These are phyloP conservation scores for Stevia rebaudiana DNA, from an alignment of 140 eudicot genomes.

Conservation along the genomic window DNA sequence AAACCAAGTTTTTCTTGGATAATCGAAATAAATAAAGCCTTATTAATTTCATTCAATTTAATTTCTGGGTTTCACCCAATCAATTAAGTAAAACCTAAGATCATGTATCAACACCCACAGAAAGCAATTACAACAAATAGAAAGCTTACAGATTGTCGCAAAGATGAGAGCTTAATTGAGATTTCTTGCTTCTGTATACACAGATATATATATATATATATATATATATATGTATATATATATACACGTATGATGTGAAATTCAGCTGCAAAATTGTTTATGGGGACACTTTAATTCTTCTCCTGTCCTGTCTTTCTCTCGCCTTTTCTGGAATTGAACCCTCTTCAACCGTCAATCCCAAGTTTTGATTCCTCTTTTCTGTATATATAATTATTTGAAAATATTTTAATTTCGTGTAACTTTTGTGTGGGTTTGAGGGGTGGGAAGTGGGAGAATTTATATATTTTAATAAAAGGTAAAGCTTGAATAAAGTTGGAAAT, in stretches of 20 bases:
- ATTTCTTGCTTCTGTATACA: constrained; percentile 5
- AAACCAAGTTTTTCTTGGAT: not conserved
- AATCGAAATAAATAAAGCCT: constrained; percentile 11
- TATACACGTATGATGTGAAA: constrained; percentile 2
- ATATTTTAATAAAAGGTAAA: constrained; percentile 4
- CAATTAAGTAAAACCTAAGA: constrained; percentile 13
- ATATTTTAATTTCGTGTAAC: not conserved
- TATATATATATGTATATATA: too few relatives aligned
- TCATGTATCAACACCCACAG: constrained; percentile 6
- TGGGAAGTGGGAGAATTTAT: constrained; percentile 13
- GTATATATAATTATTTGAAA: constrained; percentile 10
- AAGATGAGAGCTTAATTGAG: not conserved
- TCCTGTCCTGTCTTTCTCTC: not conserved
- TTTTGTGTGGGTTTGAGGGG: constrained; percentile 18
- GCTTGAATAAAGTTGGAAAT: constrained; percentile 15
- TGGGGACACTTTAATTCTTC: constrained; percentile 20
- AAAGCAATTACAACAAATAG: constrained; percentile 8
- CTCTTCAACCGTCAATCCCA: constrained; percentile 13
- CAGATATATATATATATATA: not conserved
- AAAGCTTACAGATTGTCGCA: constrained; percentile 29
- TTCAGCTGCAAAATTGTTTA: constrained; percentile 21
- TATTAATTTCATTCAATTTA: not conserved
- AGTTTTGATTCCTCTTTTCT: constrained; percentile 28
- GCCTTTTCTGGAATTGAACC: constrained; percentile 22
- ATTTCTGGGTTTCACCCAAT: not conserved